Evolutionary conservation across 805 yeast species (phyloP).

Genomic region (Candida peoriensis): DNA sequence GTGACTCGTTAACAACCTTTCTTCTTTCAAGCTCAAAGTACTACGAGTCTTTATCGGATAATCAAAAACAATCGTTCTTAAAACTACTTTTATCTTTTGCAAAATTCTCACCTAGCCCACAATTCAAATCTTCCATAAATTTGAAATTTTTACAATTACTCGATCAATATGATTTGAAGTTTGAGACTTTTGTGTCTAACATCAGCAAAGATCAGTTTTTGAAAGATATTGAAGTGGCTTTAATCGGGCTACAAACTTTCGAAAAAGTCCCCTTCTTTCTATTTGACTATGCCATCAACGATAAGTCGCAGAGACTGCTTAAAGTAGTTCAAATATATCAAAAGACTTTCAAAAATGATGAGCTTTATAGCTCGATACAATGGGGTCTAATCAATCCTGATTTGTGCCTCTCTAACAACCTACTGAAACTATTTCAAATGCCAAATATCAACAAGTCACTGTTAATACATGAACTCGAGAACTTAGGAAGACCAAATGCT

Average conservation of each 20-base stretch:
- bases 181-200: constrained; percentile 17
- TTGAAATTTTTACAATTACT: constrained; percentile 19
- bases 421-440: constrained; percentile 12
- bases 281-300: constrained; percentile 8
- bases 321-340: constrained; percentile 3
- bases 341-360: background rate
- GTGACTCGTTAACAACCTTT: constrained; percentile 8
- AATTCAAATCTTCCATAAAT: constrained; percentile 18
- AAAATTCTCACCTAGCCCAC: constrained; percentile 11
- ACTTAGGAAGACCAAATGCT: constrained; percentile 13
- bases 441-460: constrained; percentile 11
- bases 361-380: constrained; percentile 5
- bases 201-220: constrained; percentile 7
- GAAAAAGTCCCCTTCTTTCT: constrained; percentile 13
- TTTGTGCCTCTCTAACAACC: constrained; percentile 1
- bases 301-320: constrained; percentile 8
- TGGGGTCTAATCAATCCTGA: constrained; percentile 16
- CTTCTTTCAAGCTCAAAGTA: constrained; percentile 4
- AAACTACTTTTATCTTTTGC: constrained; percentile 19
- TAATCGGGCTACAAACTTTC: constrained; percentile 2
- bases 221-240: constrained; percentile 3
- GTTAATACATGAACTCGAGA: constrained; percentile 10
- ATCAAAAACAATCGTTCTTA: constrained; percentile 12
- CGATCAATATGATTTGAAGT: constrained; percentile 10
- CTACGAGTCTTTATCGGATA: constrained; percentile 1